A percentile compares a stretch with the other conserved stretches of the same genome.
phyloP scores from a whole-genome alignment of 1,284 basidiomycete genomes.

The Tilletiopsis washingtonensis region DNA sequence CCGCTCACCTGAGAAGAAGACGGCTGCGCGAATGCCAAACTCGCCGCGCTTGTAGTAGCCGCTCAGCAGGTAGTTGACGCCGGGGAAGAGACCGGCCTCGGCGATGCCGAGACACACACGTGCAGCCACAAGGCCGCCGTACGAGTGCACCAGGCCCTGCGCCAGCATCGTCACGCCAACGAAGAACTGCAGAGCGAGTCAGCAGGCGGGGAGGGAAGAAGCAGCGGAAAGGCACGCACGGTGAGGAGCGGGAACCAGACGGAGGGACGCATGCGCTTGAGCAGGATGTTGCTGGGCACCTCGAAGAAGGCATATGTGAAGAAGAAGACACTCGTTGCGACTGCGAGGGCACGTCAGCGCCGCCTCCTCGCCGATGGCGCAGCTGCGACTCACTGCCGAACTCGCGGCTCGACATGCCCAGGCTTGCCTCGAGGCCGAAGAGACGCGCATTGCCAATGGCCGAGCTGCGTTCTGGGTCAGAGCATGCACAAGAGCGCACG shows the following conservation, averaged over 20 bases:
- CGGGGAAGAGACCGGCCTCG: constrained; percentile 27
- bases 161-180: constrained; percentile 14
- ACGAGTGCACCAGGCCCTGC: constrained; percentile 12
- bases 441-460: constrained; percentile 48
- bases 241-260: constrained; percentile 54
- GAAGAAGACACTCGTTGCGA: constrained; percentile 27
- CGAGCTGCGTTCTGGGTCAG: no score
- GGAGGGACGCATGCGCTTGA: constrained; percentile 63
- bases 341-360: no score
- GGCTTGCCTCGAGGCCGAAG: constrained; percentile 26
- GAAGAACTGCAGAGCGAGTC: no score
- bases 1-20: no score
- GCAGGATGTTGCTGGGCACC: constrained; percentile 45
- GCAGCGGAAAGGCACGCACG: constrained; percentile 49
- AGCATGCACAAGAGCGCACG: no score
- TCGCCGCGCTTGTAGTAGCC: constrained; percentile 44
- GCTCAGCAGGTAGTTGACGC: constrained; percentile 60
- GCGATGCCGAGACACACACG: constrained; percentile 12
- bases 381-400: no score
- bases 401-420: constrained; percentile 24
- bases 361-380: no score
- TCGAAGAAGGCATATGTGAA: constrained; percentile 29
- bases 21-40: constrained; percentile 22
- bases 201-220: no score
- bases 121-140: constrained; percentile 11